phyloP scores from a whole-genome alignment of 768 basidiomycete species.

The Mycena amicta region DNA sequence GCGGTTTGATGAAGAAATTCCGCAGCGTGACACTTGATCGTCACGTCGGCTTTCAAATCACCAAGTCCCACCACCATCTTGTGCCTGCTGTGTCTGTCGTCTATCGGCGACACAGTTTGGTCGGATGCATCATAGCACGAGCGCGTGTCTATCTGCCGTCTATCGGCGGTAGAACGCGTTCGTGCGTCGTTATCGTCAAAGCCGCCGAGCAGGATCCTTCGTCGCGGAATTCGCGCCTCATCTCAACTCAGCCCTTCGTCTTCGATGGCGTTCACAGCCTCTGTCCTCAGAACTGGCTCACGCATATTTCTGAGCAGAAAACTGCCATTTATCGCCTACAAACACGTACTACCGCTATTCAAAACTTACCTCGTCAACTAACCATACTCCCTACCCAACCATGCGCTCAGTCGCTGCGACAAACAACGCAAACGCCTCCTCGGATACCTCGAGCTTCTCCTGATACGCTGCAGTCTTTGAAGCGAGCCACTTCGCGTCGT shows the following conservation, averaged over 20 bases:
- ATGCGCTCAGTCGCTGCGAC: conserved; percentile 10
- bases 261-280: not conserved
- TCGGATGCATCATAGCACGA: too few species aligned
- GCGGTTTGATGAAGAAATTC: too few species aligned
- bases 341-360: not conserved
- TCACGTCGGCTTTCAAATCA: too few species aligned
- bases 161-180: too few species aligned
- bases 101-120: too few species aligned
- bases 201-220: not conserved
- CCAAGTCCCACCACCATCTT: too few species aligned
- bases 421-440: conserved; percentile 17
- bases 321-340: not conserved
- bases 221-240: not conserved
- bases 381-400: not conserved
- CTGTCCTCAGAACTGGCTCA: not conserved
- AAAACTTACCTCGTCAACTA: too few species aligned
- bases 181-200: too few species aligned
- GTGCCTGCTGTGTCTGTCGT: too few species aligned
- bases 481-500: conserved; percentile 8
- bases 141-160: too few species aligned
- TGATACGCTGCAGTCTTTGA: not conserved
- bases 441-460: conserved; percentile 11
- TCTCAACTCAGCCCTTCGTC: not conserved
- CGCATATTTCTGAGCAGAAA: not conserved
- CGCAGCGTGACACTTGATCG: too few species aligned